Conservation (phyloP, 2,329 filamentous ascomycete genomes). For the Diaporthe caulivora region DNA sequence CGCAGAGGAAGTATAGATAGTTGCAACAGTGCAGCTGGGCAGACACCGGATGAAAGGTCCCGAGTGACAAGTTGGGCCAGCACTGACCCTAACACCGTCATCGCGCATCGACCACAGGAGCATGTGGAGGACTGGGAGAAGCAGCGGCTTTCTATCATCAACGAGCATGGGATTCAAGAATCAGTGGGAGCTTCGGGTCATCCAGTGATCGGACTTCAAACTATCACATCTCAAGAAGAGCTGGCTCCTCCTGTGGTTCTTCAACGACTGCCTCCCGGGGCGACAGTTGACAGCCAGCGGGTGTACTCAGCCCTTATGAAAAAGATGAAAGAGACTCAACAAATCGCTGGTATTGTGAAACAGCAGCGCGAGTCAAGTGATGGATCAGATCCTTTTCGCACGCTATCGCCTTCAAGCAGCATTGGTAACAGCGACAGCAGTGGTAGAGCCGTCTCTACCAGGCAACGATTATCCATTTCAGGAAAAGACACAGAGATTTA, state of each 20-base stretch:
- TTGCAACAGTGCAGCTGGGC: conserved; percentile 52
- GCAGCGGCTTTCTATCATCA: conserved; percentile 74
- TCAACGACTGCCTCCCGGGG: conserved; percentile 41
- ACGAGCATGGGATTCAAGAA: conserved; percentile 63
- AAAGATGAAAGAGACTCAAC: conserved; percentile 58
- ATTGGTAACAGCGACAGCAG: conserved; percentile 17
- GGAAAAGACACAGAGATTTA: neutral
- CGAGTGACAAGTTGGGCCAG: conserved; percentile 80
- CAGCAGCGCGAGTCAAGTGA: conserved; percentile 42
- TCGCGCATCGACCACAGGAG: conserved; percentile 56
- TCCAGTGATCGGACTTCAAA: conserved; percentile 44
- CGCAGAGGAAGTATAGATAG: conserved; percentile 69
- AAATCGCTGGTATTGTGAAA: conserved; percentile 40
- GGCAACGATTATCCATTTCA: neutral
- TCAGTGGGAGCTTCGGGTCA: conserved; percentile 54
- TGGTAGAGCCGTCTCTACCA: neutral
- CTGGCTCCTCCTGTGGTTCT: neutral
- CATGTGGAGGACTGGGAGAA: conserved; percentile 59
- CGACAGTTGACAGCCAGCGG: conserved; percentile 65
- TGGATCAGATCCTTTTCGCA: conserved; percentile 38
- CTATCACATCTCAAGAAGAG: conserved; percentile 42
- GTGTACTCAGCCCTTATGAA: conserved; percentile 76
- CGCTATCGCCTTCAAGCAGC: conserved; percentile 34
- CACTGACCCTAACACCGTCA: conserved; percentile 69
- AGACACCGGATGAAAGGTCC: conserved; percentile 65